phyloP scores from a whole-genome alignment of 805 yeast species.

The Wickerhamomyces ciferrii region DNA sequence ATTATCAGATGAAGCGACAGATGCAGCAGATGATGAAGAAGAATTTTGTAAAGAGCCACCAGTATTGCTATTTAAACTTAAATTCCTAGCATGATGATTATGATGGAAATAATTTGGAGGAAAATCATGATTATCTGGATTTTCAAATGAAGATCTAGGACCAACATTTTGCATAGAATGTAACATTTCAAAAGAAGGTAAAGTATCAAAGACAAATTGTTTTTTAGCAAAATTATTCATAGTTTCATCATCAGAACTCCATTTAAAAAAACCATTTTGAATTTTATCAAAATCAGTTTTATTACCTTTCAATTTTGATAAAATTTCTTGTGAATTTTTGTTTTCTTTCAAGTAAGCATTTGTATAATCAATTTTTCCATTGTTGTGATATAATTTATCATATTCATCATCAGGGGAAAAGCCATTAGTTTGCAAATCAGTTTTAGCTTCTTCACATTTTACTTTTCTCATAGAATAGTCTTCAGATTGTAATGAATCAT shows the following conservation, averaged over 20 bases:
- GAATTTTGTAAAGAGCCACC: neutral
- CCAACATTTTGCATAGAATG: conserved; percentile 32
- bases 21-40: neutral
- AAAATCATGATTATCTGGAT: conserved; percentile 23
- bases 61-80: too few relatives aligned
- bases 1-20: neutral
- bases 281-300: neutral
- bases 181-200: conserved; percentile 44
- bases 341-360: neutral
- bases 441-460: neutral
- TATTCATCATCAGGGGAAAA: neutral
- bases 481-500: neutral
- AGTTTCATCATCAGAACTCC: neutral
- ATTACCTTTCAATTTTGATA: neutral
- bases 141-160: conserved; percentile 27
- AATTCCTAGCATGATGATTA: neutral
- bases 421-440: neutral
- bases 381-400: neutral
- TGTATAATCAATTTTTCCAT: neutral
- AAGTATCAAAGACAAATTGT: conserved; percentile 25
- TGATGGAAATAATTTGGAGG: conserved; percentile 14
- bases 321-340: neutral
- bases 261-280: neutral
- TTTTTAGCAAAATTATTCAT: neutral
- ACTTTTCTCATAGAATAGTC: neutral